These are phyloP conservation scores for Cryptococcus sp. DNA, from an alignment of 1,284 basidiomycete genomes.

Conservation along the genomic window DNA sequence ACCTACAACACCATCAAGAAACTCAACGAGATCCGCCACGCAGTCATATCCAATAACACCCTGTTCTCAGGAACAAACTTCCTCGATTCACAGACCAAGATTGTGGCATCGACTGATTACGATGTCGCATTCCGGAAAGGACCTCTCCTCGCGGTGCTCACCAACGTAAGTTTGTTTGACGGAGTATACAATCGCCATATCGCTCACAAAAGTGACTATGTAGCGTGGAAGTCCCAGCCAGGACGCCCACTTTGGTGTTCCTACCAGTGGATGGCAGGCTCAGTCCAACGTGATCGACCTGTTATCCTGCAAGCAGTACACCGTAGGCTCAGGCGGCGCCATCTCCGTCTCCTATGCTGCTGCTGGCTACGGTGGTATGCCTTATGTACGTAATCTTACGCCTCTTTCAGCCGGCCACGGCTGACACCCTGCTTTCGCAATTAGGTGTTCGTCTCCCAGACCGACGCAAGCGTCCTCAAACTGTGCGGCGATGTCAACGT, in stretches of 20 bases:
- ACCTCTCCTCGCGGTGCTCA: constrained; percentile 66
- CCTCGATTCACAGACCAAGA: constrained; percentile 60
- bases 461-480: constrained; percentile 23
- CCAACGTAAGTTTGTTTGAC: constrained; percentile 59
- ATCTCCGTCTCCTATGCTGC: constrained; percentile 45
- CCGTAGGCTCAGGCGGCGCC: constrained; percentile 42
- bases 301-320: constrained; percentile 42
- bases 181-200: not conserved
- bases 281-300: constrained; percentile 47
- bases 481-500: constrained; percentile 30
- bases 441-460: constrained; percentile 31
- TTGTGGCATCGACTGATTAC: constrained; percentile 62
- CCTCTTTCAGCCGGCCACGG: not conserved
- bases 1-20: constrained; percentile 64
- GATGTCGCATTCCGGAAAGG: constrained; percentile 74
- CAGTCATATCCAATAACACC: constrained; percentile 58
- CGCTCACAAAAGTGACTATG: not conserved
- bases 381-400: constrained; percentile 36
- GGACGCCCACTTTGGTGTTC: constrained; percentile 36
- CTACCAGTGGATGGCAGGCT: constrained; percentile 41
- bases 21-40: constrained; percentile 72
- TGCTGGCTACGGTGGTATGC: constrained; percentile 46
- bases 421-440: not conserved
- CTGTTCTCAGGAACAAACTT: constrained; percentile 58
- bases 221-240: constrained; percentile 46